phyloP scores from a whole-genome alignment of 1,284 basidiomycete genomes.

The Leccinum huronense region DNA sequence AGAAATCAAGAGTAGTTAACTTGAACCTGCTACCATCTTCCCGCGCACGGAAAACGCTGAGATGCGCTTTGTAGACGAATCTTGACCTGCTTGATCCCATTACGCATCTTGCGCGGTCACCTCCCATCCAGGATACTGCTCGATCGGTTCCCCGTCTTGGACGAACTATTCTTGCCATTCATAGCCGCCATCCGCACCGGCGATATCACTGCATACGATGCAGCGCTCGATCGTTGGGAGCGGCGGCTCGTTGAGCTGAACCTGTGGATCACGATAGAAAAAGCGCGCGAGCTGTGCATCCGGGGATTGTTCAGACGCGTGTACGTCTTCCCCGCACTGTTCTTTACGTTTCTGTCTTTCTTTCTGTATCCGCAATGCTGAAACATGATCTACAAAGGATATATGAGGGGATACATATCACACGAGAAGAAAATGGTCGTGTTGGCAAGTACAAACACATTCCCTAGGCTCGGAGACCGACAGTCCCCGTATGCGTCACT shows the following conservation, averaged over 20 bases:
- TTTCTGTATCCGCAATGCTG: not conserved
- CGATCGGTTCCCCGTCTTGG: slow-evolving; percentile 67
- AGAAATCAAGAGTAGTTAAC: slow-evolving; percentile 79
- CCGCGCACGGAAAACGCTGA: not conserved
- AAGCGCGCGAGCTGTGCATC: not conserved
- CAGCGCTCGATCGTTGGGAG: not conserved
- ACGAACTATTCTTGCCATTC: slow-evolving; percentile 79
- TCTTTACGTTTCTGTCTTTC: not conserved
- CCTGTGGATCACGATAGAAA: not conserved
- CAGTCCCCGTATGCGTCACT: not conserved
- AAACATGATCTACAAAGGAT: not conserved
- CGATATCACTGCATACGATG: slow-evolving; percentile 49
- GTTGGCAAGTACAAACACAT: not conserved
- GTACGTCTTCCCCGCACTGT: not conserved
- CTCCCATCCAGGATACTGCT: slow-evolving; percentile 74
- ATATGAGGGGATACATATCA: not conserved
- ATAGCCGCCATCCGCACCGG: slow-evolving; percentile 74
- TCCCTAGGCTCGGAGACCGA: not conserved
- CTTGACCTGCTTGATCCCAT: slow-evolving; percentile 85
- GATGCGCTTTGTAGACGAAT: slow-evolving; percentile 60
- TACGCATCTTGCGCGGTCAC: slow-evolving; percentile 83
- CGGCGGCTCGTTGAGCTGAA: not conserved
- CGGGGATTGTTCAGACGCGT: not conserved
- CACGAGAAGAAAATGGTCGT: not conserved
- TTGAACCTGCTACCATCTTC: not conserved